phyloP scores from a whole-genome alignment of 352 stramenopile genomes.

The Globisporangium sylvaticum region DNA sequence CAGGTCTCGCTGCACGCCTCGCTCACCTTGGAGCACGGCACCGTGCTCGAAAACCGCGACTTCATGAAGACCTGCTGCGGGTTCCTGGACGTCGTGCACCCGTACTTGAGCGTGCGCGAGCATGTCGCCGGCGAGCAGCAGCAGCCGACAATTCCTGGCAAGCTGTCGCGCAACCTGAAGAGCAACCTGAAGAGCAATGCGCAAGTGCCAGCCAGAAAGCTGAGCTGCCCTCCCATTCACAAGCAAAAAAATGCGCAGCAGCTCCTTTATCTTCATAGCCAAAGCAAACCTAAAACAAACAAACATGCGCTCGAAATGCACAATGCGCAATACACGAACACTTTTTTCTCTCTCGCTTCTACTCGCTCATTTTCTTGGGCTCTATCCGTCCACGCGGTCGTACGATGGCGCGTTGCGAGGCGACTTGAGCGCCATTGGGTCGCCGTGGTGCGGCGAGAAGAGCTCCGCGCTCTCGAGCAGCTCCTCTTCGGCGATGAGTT shows the following conservation, averaged over 20 bases:
- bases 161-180: neutral
- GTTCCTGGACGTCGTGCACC: constrained; percentile 44
- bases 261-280: neutral
- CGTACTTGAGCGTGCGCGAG: constrained; percentile 22
- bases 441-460: constrained; percentile 55
- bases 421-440: constrained; percentile 38
- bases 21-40: constrained; percentile 25
- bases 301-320: neutral
- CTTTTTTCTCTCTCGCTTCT: neutral
- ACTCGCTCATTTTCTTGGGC: neutral
- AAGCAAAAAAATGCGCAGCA: neutral
- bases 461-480: constrained; percentile 54
- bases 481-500: constrained; percentile 26
- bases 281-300: constrained; percentile 1
- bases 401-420: constrained; percentile 18
- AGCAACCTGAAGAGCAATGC: neutral
- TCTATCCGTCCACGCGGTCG: constrained; percentile 24
- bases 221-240: no score
- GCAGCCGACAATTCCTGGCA: neutral
- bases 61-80: constrained; percentile 36
- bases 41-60: constrained; percentile 18
- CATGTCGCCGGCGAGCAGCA: constrained; percentile 12
- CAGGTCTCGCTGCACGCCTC: constrained; percentile 20
- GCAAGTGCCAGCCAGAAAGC: no score
- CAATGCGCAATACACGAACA: neutral